These are phyloP conservation scores for Moricandia arvensis DNA, from an alignment of 345 rosid genomes.

Conservation along the genomic window DNA sequence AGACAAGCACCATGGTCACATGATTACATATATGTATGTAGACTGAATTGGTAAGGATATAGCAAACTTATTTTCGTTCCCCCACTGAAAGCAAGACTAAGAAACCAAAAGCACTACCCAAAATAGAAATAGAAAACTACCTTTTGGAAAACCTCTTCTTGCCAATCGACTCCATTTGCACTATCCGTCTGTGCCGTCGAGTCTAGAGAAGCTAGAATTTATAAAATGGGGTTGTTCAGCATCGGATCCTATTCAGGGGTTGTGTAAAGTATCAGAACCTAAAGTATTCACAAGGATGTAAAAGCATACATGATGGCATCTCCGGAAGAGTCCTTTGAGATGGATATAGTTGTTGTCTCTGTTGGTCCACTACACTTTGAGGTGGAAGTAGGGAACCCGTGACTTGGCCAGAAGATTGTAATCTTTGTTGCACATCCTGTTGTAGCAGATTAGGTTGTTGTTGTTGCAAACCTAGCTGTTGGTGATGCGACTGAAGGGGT, in stretches of 20 bases:
- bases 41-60: constrained; percentile 6
- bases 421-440: constrained; percentile 74
- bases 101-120: constrained; percentile 1
- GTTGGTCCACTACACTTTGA: constrained; percentile 77
- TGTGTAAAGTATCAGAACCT: constrained; percentile 6
- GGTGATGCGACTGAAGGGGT: constrained; percentile 82
- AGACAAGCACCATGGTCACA: constrained; percentile 23
- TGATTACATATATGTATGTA: not conserved
- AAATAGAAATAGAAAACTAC: constrained; percentile 39
- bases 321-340: constrained; percentile 71
- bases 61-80: constrained; percentile 1
- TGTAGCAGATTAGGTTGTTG: constrained; percentile 62
- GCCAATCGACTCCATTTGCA: constrained; percentile 79
- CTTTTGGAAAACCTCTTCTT: constrained; percentile 88
- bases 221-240: constrained; percentile 10
- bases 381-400: constrained; percentile 74
- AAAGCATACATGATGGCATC: constrained; percentile 74
- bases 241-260: constrained; percentile 13
- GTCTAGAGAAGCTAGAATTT: constrained; percentile 67
- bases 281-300: constrained; percentile 18
- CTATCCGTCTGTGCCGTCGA: constrained; percentile 72
- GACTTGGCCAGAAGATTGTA: constrained; percentile 63
- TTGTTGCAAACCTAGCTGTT: constrained; percentile 75
- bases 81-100: not conserved
- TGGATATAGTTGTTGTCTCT: constrained; percentile 72